Evolutionary conservation across 768 basidiomycete genomes (phyloP), one percentile per base, ranked within the genome.

Genomic region (Kwoniella bestiolae): DNA sequence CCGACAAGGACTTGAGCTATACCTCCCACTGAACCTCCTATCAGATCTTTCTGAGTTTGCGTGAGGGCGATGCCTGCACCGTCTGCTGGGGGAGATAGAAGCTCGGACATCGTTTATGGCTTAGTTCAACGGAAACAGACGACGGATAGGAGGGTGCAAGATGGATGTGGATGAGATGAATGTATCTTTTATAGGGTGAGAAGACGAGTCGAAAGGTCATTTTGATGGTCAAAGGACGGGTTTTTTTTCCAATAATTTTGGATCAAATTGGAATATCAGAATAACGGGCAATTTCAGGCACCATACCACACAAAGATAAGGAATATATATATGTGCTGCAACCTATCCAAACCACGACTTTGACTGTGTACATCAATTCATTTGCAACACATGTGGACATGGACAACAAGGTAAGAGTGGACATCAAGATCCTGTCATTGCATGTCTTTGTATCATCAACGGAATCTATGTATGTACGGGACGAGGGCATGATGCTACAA

Each of bases 1-100:
- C 69, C 74, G 51, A 76, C 71, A n/a, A 75, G 46, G 21, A 74
- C 74, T 38, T 94, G 94, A 64, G 89, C 88, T 76, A 95, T 88
- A 55, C 93, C 93, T 51, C 93, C 93, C n/a, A 86, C 88, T 32
- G 92, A 94, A 53, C 94, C 94, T 61, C 92, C 92, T 38, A 90
- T 85, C 69, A 96, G 81, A 80, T 96, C 94, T 83, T 92, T 93
- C 53, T 87, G 84, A 32, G 92, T 90, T 77, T 72, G 71, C 29
- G 65, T 77, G 31, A 77, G 50, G 2, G 66, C 55, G 18, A 75
- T 57, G n/a, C 72, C 72, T 2, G 70, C 70, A 32, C 56, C 56
- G 12, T 45, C 45, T 7, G 68, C 56, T 1, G 76, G 76, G 12
- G 76, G 74, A 11, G 76, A 74, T 31, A 78, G 53, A 1, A 78